These are phyloP conservation scores for Colletotrichum sp. DNA, from an alignment of 2,329 filamentous ascomycete species.

Conservation along the genomic window DNA sequence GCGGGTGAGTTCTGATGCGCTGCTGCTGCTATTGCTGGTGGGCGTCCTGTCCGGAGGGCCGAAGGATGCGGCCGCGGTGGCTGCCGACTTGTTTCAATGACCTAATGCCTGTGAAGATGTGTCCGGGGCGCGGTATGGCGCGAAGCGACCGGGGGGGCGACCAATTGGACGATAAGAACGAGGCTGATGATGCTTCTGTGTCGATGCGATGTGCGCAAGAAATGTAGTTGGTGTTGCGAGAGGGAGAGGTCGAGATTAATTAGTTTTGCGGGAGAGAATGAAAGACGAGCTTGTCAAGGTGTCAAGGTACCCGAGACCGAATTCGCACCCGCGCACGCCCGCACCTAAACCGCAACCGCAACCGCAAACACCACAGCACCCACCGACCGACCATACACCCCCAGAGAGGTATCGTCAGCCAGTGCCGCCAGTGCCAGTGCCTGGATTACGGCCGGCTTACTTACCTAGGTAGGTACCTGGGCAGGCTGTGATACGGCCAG, in stretches of 20 bases:
- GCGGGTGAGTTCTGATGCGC: slow-evolving; percentile 10
- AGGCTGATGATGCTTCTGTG: neutral
- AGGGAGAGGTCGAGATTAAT: neutral
- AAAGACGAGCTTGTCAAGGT: slow-evolving; percentile 6
- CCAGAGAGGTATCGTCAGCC: neutral
- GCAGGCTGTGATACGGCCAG: neutral
- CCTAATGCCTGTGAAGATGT: slow-evolving; percentile 9
- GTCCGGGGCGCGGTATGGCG: neutral
- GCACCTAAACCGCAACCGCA: neutral
- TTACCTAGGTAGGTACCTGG: neutral
- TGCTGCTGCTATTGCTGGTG: neutral
- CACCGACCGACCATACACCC: neutral
- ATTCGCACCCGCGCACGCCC: neutral
- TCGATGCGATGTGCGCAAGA: neutral
- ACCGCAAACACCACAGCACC: neutral
- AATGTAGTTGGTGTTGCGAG: neutral
- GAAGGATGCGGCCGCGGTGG: slow-evolving; percentile 6
- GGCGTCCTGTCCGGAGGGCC: slow-evolving; percentile 4
- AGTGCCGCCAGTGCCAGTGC: neutral
- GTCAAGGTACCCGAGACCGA: slow-evolving; percentile 17
- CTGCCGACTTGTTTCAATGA: slow-evolving; percentile 11
- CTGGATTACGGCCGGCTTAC: neutral
- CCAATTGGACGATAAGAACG: neutral
- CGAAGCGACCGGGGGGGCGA: neutral
- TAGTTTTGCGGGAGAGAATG: neutral